A percentile compares a stretch with the other conserved stretches of the same genome.
Conservation (phyloP, 305 asterid genomes). For the Fraxinus ornus region DNA sequence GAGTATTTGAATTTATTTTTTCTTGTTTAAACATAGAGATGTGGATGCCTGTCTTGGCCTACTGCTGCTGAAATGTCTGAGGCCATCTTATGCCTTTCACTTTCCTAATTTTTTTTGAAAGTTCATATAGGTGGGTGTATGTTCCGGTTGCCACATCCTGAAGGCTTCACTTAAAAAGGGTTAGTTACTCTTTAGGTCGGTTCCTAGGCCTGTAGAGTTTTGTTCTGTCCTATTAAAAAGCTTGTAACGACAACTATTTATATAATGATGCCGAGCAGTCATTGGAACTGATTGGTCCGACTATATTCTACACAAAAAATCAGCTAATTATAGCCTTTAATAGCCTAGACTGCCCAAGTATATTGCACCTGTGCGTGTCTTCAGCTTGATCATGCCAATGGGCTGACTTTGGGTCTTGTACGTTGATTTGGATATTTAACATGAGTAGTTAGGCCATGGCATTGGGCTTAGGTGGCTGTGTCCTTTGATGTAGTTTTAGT, state of each 20-base stretch:
- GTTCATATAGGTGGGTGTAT: background rate
- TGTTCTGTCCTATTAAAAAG: background rate
- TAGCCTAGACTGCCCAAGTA: background rate
- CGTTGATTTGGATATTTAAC: background rate
- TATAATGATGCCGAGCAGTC: background rate
- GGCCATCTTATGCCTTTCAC: background rate
- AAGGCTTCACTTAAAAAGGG: background rate
- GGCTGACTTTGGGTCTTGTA: background rate
- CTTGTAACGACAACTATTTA: background rate
- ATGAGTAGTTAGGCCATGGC: background rate
- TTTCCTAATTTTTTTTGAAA: background rate
- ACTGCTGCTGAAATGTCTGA: background rate
- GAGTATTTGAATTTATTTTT: background rate
- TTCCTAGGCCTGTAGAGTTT: background rate
- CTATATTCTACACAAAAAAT: background rate
- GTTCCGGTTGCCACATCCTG: background rate
- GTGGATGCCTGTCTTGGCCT: constrained; percentile 10
- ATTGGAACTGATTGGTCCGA: background rate
- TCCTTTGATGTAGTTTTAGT: background rate
- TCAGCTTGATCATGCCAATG: background rate
- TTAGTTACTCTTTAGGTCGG: background rate
- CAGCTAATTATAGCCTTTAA: background rate
- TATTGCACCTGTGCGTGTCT: background rate
- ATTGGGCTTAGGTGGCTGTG: background rate
- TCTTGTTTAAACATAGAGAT: background rate